phyloP scores from a whole-genome alignment of 129 eudicot species.

The Artemisia annua region DNA sequence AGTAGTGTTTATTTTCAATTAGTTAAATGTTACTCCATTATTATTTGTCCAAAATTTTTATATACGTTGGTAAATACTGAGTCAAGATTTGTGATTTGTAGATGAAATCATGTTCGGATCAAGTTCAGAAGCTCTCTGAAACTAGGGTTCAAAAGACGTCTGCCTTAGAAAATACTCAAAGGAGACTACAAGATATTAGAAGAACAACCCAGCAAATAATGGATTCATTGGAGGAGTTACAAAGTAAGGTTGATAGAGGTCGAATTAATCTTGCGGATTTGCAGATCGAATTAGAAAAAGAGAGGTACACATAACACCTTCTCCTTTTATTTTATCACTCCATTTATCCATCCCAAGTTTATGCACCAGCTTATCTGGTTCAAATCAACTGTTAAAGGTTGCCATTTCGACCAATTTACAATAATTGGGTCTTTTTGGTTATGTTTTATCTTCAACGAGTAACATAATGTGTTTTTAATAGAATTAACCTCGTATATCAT shows the following conservation, averaged over 20 bases:
- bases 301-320: slow-evolving; percentile 49
- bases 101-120: slow-evolving; percentile 70
- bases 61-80: slow-evolving; percentile 17
- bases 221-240: slow-evolving; percentile 70
- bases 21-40: background rate
- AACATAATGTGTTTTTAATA: too few species aligned
- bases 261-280: slow-evolving; percentile 54
- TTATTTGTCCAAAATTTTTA: background rate
- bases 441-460: background rate
- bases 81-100: slow-evolving; percentile 29
- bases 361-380: background rate
- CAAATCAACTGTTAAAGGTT: too few species aligned
- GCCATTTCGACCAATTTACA: slow-evolving; percentile 5
- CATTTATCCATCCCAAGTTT: slow-evolving; percentile 1
- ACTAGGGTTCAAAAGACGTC: slow-evolving; percentile 56
- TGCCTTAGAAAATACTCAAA: slow-evolving; percentile 58
- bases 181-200: slow-evolving; percentile 59
- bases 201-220: slow-evolving; percentile 55
- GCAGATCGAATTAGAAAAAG: slow-evolving; percentile 77
- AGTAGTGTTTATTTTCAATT: background rate
- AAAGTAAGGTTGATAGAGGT: slow-evolving; percentile 54
- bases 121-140: slow-evolving; percentile 68
- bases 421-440: background rate
- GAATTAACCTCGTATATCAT: too few species aligned
- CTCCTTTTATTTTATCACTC: background rate